These are phyloP conservation scores for Talaromyces sp. DNA, from an alignment of 2,329 filamentous ascomycete species.

Conservation along the genomic window DNA sequence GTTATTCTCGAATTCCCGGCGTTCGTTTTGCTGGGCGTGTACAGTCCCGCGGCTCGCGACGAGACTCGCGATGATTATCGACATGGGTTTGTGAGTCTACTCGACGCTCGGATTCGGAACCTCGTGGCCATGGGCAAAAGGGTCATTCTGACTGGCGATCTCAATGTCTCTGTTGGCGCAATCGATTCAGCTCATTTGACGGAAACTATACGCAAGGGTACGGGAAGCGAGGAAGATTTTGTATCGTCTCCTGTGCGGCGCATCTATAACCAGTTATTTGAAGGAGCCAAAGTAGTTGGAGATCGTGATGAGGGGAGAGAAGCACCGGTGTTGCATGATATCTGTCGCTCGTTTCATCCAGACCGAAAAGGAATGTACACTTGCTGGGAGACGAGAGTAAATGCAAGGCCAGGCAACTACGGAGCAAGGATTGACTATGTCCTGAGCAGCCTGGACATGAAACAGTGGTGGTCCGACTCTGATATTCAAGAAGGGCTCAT, in stretches of 20 bases:
- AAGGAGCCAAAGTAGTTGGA: conserved; percentile 61
- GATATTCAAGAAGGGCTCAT: conserved; percentile 91
- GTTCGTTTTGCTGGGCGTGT: conserved; percentile 88
- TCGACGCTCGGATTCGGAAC: conserved; percentile 82
- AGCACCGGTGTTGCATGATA: conserved; percentile 69
- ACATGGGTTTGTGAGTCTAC: conserved; percentile 67
- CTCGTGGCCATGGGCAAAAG: conserved; percentile 72
- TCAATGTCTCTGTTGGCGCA: conserved; percentile 68
- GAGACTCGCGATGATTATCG: conserved; percentile 79
- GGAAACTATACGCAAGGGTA: conserved; percentile 66
- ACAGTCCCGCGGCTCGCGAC: conserved; percentile 84
- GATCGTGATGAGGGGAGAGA: conserved; percentile 64
- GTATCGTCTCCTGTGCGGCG: conserved; percentile 65
- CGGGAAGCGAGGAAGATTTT: conserved; percentile 64
- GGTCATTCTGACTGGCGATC: conserved; percentile 78
- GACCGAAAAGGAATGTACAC: conserved; percentile 87
- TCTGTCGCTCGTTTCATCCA: conserved; percentile 76
- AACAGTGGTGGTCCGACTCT: conserved; percentile 69
- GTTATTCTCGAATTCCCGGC: conserved; percentile 89
- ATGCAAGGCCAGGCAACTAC: conserved; percentile 91
- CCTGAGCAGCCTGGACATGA: conserved; percentile 72
- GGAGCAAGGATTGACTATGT: conserved; percentile 93
- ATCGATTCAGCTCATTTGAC: conserved; percentile 71
- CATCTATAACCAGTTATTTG: conserved; percentile 79
- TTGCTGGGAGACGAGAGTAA: conserved; percentile 92